Evolutionary conservation across 345 rosid species (phyloP), one percentile per base, ranked within the genome.

Genomic region (Eucalyptus melliodora): DNA sequence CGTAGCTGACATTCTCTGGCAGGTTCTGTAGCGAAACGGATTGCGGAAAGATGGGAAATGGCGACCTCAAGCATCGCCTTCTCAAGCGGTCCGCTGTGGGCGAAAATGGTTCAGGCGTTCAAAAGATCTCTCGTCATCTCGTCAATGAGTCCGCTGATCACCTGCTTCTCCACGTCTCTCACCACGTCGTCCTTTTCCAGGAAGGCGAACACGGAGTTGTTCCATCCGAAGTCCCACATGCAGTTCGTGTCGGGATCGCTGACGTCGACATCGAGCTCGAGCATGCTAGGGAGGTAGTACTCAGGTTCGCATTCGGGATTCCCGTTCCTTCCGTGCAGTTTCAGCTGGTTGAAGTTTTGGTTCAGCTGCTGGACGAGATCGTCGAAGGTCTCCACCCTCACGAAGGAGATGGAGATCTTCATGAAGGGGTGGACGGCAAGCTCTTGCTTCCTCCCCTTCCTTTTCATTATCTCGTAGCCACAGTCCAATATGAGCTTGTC

Each of bases 141-240:
- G 12, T 95, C 97, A 31, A 97, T 89, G 26, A 98, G 95, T 88
- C 93, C 95, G 87, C 86, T 94, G 86, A 96, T 94, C 90, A 98
- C 87, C 86, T 89, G 91, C 93, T 92, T 93, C 94, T 97, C 99
- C 88, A 96, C 94, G 82, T 96, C 98, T 89, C 94, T 95, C 56
- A 92, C 87, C 88, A 95, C 95, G 67, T 97, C 98, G 51, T 96
- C 97, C 89, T 94, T 96, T 90, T 96, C 98, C 37, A 92, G 88
- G 88, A 94, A 93, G 30, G 92, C 93, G 47, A 90, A 59, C 94
- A 89, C 91, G 56, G 49, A 89, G 59, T 89, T 90, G 16, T 94
- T 91, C 99, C 99, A 97, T 27, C 97, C 97, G 88, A 91, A 91
- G 77, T 98, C 99, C 99, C 99, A 97, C 97, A 96, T 96, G 62